Conservation (phyloP, 2,329 filamentous ascomycete genomes). For the Colletotrichum incanum region DNA sequence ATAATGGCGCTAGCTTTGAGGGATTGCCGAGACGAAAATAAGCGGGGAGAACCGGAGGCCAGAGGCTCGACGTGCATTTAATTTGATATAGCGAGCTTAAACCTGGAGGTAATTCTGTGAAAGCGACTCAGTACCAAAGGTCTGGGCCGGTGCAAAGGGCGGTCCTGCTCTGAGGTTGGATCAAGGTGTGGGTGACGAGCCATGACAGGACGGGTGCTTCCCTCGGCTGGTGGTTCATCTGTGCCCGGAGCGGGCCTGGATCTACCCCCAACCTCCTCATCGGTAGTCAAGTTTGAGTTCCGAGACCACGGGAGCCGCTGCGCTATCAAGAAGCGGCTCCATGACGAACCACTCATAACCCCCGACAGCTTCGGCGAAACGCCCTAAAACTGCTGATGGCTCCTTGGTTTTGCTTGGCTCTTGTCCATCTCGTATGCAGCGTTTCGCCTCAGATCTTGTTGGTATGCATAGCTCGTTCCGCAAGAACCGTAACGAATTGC, state of each 20-base stretch:
- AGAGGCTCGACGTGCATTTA: not conserved
- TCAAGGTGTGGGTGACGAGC: slow-evolving; percentile 20
- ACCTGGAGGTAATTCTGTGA: not conserved
- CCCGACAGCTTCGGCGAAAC: slow-evolving; percentile 14
- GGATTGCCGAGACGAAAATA: slow-evolving; percentile 30
- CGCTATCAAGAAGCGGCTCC: slow-evolving; percentile 38
- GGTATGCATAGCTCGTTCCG: slow-evolving; percentile 15
- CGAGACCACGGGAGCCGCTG: slow-evolving; percentile 40
- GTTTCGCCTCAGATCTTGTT: slow-evolving; percentile 19
- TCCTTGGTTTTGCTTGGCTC: slow-evolving; percentile 34
- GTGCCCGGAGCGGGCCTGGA: slow-evolving; percentile 25
- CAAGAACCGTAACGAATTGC: not conserved
- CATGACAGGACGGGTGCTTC: not conserved
- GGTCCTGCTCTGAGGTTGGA: slow-evolving; percentile 4
- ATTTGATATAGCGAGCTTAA: not conserved
- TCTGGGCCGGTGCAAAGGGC: slow-evolving; percentile 1
- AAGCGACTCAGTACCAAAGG: slow-evolving; percentile 11
- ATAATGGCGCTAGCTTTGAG: not conserved
- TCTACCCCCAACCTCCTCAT: slow-evolving; percentile 37
- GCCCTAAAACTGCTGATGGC: slow-evolving; percentile 7
- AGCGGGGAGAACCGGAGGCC: slow-evolving; percentile 27
- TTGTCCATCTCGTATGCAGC: slow-evolving; percentile 23
- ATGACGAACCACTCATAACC: slow-evolving; percentile 16
- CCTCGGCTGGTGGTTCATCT: slow-evolving; percentile 25
- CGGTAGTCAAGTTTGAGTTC: slow-evolving; percentile 44